phyloP scores from a whole-genome alignment of 345 rosid genomes.

The Syzygium aqueum region DNA sequence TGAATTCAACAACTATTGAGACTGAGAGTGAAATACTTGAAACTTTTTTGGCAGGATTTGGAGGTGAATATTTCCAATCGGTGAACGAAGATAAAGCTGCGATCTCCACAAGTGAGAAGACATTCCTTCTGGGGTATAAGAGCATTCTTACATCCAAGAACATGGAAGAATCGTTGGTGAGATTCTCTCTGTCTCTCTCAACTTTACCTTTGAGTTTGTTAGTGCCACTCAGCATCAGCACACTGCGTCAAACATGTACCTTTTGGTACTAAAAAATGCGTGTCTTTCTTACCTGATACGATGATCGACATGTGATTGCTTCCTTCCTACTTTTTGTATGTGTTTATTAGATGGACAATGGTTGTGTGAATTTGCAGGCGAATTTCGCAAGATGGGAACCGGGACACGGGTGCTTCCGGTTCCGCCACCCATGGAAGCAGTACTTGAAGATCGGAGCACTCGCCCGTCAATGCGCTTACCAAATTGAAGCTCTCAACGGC shows the following conservation, averaged over 20 bases:
- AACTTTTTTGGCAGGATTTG: constrained; percentile 37
- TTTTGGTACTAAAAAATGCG: not conserved
- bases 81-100: constrained; percentile 8
- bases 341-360: not conserved
- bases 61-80: constrained; percentile 36
- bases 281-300: not conserved
- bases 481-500: constrained; percentile 53
- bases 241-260: not conserved
- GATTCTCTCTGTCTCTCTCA: not conserved
- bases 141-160: constrained; percentile 48
- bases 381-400: constrained; percentile 93
- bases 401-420: constrained; percentile 53
- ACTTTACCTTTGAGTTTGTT: not conserved
- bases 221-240: not conserved
- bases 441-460: constrained; percentile 55
- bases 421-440: constrained; percentile 71
- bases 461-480: constrained; percentile 69
- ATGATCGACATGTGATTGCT: not conserved
- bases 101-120: constrained; percentile 20
- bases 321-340: not conserved
- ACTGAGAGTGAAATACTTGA: not conserved
- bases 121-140: constrained; percentile 33
- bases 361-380: constrained; percentile 28
- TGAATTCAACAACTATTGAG: no score
- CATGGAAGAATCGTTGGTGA: constrained; percentile 60